Evolutionary conservation across 1,284 basidiomycete species (phyloP).

Genomic region (Neolentinus lepideus): DNA sequence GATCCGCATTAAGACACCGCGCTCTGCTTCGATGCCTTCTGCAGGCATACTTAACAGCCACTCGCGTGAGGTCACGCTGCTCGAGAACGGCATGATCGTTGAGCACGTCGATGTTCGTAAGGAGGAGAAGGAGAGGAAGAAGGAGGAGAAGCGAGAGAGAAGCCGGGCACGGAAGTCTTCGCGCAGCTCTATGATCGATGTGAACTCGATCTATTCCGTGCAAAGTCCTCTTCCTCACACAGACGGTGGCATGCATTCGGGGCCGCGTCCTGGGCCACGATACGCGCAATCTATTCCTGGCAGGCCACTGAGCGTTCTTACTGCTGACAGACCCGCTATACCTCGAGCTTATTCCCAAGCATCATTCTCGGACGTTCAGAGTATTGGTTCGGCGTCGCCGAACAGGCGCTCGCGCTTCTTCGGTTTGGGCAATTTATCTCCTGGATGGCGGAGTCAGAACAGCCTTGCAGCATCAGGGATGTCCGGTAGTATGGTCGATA

Average conservation of each 20-base stretch:
- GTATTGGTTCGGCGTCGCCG: slow-evolving; percentile 59
- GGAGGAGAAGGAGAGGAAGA: slow-evolving; percentile 66
- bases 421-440: slow-evolving; percentile 70
- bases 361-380: slow-evolving; percentile 73
- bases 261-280: slow-evolving; percentile 46
- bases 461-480: slow-evolving; percentile 73
- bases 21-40: slow-evolving; percentile 30
- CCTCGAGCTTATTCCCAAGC: slow-evolving; percentile 66
- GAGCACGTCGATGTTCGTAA: slow-evolving; percentile 79
- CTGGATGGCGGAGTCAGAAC: slow-evolving; percentile 71
- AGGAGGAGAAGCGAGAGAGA: slow-evolving; percentile 51
- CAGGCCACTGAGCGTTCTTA: slow-evolving; percentile 60
- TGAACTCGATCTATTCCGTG: slow-evolving; percentile 61
- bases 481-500: slow-evolving; percentile 84
- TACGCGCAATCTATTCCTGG: slow-evolving; percentile 51
- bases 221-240: slow-evolving; percentile 47
- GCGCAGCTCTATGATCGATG: slow-evolving; percentile 58
- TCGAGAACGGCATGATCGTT: slow-evolving; percentile 82
- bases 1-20: slow-evolving; percentile 60
- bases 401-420: slow-evolving; percentile 70
- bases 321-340: slow-evolving; percentile 46
- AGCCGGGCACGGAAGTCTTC: slow-evolving; percentile 66
- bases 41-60: slow-evolving; percentile 37
- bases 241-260: slow-evolving; percentile 48
- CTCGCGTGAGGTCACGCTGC: slow-evolving; percentile 68